Conservation (phyloP, 441 rosid genomes). For the Macaranga tanarius region DNA sequence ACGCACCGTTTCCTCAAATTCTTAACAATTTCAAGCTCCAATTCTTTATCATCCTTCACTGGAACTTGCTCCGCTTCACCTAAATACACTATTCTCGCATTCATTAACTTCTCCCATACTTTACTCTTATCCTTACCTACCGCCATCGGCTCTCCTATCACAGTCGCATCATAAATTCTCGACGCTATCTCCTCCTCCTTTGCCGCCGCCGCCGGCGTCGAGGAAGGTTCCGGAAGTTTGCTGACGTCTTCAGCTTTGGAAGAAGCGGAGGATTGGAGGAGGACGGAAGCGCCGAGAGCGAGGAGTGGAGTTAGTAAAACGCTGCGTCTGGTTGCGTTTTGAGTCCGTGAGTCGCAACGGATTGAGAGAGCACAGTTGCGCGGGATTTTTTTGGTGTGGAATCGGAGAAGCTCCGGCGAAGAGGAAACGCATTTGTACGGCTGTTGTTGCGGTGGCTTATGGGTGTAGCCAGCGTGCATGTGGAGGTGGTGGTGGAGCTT, state of each 20-base stretch:
- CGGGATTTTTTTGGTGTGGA: neutral
- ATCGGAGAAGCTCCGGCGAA: neutral
- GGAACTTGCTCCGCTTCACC: constrained; percentile 98
- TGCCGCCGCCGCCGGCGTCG: constrained; percentile 16
- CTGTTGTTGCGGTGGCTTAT: constrained; percentile 6
- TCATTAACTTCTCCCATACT: constrained; percentile 85
- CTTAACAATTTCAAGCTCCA: constrained; percentile 76
- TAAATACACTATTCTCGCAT: constrained; percentile 72
- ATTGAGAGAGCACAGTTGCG: constrained; percentile 4
- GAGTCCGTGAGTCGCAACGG: neutral
- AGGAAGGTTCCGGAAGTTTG: constrained; percentile 8
- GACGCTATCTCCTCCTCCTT: constrained; percentile 26
- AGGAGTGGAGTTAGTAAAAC: constrained; percentile 56
- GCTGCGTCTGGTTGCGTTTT: constrained; percentile 43
- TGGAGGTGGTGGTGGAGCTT: constrained; percentile 12
- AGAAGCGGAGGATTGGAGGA: constrained; percentile 35
- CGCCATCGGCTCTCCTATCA: constrained; percentile 87
- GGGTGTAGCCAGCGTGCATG: constrained; percentile 1
- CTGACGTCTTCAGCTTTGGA: constrained; percentile 34
- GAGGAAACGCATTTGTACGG: neutral
- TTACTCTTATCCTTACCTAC: constrained; percentile 74
- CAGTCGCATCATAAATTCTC: constrained; percentile 85
- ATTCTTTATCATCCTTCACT: constrained; percentile 62
- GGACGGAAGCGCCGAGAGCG: constrained; percentile 41
- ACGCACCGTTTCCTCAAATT: constrained; percentile 54